A percentile compares a stretch with the other conserved stretches of the same genome.
Evolutionary conservation across 2,329 filamentous ascomycete species (phyloP).

Genomic region (Coniochaeta ligniaria): DNA sequence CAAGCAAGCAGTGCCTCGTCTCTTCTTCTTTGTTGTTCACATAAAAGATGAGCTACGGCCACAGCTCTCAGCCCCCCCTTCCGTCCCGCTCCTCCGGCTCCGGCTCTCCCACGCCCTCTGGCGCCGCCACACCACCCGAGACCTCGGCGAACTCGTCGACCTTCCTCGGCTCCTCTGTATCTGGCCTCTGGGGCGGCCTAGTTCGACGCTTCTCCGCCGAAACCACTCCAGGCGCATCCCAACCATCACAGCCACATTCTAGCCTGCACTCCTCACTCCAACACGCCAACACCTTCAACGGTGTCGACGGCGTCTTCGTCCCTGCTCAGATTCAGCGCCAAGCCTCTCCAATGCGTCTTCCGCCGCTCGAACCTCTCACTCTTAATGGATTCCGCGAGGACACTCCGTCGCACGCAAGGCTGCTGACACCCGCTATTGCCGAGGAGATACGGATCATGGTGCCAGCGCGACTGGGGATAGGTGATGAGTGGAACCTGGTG

Average conservation of each 20-base stretch:
- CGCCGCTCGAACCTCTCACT: slow-evolving; percentile 74
- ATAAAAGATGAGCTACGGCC: slow-evolving; percentile 12
- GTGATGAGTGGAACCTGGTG: slow-evolving; percentile 76
- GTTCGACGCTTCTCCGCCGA: slow-evolving; percentile 60
- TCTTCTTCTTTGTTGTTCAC: neutral
- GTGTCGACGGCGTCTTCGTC: slow-evolving; percentile 52
- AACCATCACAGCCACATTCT: slow-evolving; percentile 8
- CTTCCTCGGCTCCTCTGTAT: slow-evolving; percentile 23
- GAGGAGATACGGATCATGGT: slow-evolving; percentile 90
- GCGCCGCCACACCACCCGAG: slow-evolving; percentile 18
- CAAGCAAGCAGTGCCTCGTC: neutral
- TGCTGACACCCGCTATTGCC: slow-evolving; percentile 68
- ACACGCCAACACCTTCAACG: slow-evolving; percentile 25
- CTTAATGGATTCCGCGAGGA: slow-evolving; percentile 58
- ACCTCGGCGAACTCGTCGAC: slow-evolving; percentile 16
- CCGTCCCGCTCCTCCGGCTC: slow-evolving; percentile 9
- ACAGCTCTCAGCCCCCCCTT: slow-evolving; percentile 6
- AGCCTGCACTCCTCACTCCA: slow-evolving; percentile 8
- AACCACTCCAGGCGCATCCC: slow-evolving; percentile 23
- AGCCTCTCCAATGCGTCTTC: slow-evolving; percentile 76
- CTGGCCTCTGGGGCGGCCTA: slow-evolving; percentile 50
- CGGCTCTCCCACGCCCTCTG: slow-evolving; percentile 17
- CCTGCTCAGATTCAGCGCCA: slow-evolving; percentile 49
- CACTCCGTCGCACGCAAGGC: slow-evolving; percentile 51
- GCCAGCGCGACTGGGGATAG: slow-evolving; percentile 77